Evolutionary conservation across 257 asterid species (phyloP).

Genomic region (Nicotiana benthamiana): DNA sequence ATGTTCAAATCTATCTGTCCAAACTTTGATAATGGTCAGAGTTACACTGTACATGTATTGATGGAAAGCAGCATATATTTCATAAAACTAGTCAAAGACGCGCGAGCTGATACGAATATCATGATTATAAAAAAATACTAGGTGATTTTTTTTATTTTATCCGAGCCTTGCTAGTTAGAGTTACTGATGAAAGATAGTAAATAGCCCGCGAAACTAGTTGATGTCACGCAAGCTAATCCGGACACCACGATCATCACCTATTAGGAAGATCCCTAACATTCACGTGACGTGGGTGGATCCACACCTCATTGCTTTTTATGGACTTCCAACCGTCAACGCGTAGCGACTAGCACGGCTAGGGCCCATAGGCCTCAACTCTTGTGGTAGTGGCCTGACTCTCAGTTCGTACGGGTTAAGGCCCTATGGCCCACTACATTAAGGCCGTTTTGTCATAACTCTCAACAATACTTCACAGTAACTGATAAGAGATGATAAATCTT

Average conservation of each 20-base stretch:
- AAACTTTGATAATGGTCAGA: too few species aligned
- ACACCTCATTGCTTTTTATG: conserved; percentile 23
- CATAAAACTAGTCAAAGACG: too few species aligned
- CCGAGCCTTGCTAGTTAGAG: too few species aligned
- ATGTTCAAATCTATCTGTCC: too few species aligned
- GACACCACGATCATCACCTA: background rate
- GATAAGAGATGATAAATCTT: background rate
- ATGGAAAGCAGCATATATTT: too few species aligned
- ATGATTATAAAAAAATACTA: too few species aligned
- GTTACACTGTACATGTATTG: too few species aligned
- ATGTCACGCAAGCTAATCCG: too few species aligned
- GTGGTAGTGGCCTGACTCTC: background rate
- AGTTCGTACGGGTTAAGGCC: background rate
- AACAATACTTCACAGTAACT: background rate
- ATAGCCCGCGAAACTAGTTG: too few species aligned
- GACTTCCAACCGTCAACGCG: background rate
- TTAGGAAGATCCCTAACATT: conserved; percentile 14
- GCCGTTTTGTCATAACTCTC: background rate
- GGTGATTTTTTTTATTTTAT: too few species aligned
- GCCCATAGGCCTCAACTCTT: background rate
- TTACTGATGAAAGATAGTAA: too few species aligned
- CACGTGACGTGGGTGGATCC: conserved; percentile 38
- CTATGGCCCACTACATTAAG: background rate
- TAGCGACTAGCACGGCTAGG: background rate
- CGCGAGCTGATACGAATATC: too few species aligned